These are phyloP conservation scores for Saccharomycopsis olivae DNA, from an alignment of 805 yeast genomes.

Conservation along the genomic window DNA sequence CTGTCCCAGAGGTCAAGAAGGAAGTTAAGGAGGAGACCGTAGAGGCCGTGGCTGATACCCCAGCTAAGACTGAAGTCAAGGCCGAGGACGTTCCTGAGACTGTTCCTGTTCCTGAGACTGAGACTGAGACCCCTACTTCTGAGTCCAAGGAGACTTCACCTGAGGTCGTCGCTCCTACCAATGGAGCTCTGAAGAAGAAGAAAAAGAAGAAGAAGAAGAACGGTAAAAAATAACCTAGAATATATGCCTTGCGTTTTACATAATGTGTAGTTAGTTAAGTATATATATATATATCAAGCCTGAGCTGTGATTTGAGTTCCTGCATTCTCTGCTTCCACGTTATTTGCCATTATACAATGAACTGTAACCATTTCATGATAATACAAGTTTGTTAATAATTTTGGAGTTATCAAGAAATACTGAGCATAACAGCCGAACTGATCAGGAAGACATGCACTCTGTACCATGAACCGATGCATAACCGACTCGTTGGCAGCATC, in stretches of 20 bases:
- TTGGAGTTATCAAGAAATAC: constrained; percentile 89
- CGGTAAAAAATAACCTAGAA: not conserved
- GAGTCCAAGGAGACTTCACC: not conserved
- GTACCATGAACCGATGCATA: constrained; percentile 78
- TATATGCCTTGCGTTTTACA: not conserved
- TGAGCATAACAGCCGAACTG: constrained; percentile 42
- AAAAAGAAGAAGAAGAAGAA: not conserved
- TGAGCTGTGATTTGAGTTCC: too few relatives aligned
- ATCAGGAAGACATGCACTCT: constrained; percentile 53
- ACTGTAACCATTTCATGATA: constrained; percentile 75
- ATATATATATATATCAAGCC: too few relatives aligned
- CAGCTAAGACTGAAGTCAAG: constrained; percentile 1
- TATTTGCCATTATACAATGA: constrained; percentile 67
- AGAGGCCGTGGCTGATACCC: not conserved
- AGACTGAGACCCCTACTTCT: not conserved
- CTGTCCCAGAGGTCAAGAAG: not conserved
- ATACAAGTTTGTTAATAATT: constrained; percentile 64
- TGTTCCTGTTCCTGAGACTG: not conserved
- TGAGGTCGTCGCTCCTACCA: not conserved
- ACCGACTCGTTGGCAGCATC: constrained; percentile 84
- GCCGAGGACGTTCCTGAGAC: not conserved
- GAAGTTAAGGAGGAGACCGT: not conserved
- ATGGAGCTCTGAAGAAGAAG: not conserved
- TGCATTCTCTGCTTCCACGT: too few relatives aligned
- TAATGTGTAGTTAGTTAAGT: not conserved